Conservation (phyloP, 805 yeast species). For the Kluyveromyces lactis region DNA sequence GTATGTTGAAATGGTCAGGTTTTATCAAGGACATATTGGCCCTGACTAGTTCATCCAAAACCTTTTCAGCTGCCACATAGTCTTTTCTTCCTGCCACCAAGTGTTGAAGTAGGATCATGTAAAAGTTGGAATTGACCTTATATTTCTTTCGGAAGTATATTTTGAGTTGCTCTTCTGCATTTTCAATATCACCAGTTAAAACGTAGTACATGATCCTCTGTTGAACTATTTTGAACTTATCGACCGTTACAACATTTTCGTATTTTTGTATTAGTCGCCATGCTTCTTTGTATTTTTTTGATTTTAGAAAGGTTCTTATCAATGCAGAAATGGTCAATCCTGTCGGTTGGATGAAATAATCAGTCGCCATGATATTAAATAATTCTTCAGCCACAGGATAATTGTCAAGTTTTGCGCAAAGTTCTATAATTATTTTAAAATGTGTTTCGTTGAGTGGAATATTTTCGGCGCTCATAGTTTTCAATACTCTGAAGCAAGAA, state of each 20-base stretch:
- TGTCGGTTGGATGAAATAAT: slow-evolving; percentile 24
- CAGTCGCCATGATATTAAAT: slow-evolving; percentile 22
- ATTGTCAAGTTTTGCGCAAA: slow-evolving; percentile 22
- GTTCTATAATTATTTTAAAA: slow-evolving; percentile 19
- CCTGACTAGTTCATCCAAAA: slow-evolving; percentile 14
- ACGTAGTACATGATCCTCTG: slow-evolving; percentile 20
- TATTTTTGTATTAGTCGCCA: slow-evolving; percentile 16
- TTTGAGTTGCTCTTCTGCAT: slow-evolving; percentile 16
- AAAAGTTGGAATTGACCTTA: slow-evolving; percentile 17
- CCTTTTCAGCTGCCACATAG: slow-evolving; percentile 14
- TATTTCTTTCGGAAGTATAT: slow-evolving; percentile 9
- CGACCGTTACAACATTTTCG: slow-evolving; percentile 1
- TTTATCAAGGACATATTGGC: slow-evolving; percentile 12
- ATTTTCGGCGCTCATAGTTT: slow-evolving; percentile 19
- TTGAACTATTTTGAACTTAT: slow-evolving; percentile 14
- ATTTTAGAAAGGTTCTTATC: slow-evolving; percentile 22
- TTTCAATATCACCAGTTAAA: slow-evolving; percentile 7
- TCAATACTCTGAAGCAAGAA: slow-evolving; percentile 25
- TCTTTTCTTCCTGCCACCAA: slow-evolving; percentile 13
- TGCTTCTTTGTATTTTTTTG: slow-evolving; percentile 15
- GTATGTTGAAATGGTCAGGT: slow-evolving; percentile 22
- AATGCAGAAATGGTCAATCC: slow-evolving; percentile 19
- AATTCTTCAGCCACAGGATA: slow-evolving; percentile 24
- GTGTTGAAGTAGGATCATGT: slow-evolving; percentile 16
- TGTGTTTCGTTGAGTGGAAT: slow-evolving; percentile 19